Base-by-base conservation (phyloP, 169 alveolate species). In the Toxoplasma gondii region DNA sequence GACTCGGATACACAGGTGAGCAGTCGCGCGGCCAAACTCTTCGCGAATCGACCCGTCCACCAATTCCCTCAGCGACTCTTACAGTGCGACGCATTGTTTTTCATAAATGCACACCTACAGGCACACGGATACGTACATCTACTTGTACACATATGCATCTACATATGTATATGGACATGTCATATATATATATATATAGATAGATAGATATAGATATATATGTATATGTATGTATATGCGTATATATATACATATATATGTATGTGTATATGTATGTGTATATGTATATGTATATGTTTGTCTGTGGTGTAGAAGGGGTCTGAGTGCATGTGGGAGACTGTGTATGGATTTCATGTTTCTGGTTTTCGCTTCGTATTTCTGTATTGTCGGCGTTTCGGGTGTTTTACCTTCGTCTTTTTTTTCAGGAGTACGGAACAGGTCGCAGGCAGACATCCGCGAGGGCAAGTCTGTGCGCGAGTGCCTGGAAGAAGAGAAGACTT, bases 1-100 rank as follows among this genome's bases (percentile, higher is more conserved):
- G 99, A 96, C 96, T 99, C 45, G 99, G 99, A 0, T 99, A 98
- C 96, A 99, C 99, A 31, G 99, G 99, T 39, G 45, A 31, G 98
- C 64, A 27, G 38, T 31, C 44, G 27, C 22, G 31, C 70, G 70
- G 70, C 70, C 16, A 58, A 58, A 58, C n/a, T 58, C 70, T 16
- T 16, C 16, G n/a, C 24, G 70, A 58, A 16, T 24, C 70, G 70
- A 16, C 24, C 24, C 24, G n/a, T 16, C 24, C n/a, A n/a, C n/a
- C n/a, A n/a, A n/a, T n/a, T n/a, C n/a, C n/a, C n/a, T n/a, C n/a
- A n/a, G n/a, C n/a, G n/a, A n/a, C n/a, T n/a, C n/a, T n/a, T n/a
- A n/a, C n/a, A n/a, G n/a, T n/a, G n/a, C n/a, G n/a, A n/a, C n/a
- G n/a, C n/a, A n/a, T n/a, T n/a, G n/a, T n/a, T n/a, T n/a, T n/a